Percentiles rank a stretch among this genome's conserved stretches.
phyloP scores from a whole-genome alignment of 2,329 filamentous ascomycete genomes.

The Cryoendolithus antarcticus region DNA sequence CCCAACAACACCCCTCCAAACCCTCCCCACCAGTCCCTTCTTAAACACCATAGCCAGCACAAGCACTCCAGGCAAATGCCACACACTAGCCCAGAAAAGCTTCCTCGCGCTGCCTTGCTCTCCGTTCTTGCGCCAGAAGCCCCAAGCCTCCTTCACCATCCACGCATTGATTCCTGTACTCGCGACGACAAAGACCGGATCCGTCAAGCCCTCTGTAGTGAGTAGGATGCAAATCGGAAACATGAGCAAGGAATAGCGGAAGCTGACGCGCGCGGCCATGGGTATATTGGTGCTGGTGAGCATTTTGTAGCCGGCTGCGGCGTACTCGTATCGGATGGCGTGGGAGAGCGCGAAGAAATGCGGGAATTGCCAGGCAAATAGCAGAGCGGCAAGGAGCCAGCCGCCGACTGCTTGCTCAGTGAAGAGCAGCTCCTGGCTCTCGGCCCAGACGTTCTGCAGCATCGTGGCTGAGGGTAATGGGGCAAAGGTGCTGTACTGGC shows the following conservation, averaged over 20 bases:
- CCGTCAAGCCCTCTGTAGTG: constrained; percentile 68
- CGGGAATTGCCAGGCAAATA: constrained; percentile 96
- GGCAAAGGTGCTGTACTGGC: constrained; percentile 53
- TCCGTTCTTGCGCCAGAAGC: constrained; percentile 70
- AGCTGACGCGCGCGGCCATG: constrained; percentile 71
- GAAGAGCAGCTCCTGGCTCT: constrained; percentile 23
- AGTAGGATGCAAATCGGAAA: constrained; percentile 75
- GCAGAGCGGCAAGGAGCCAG: constrained; percentile 72
- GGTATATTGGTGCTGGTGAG: constrained; percentile 77
- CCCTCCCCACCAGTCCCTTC: constrained; percentile 80
- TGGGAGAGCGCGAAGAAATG: constrained; percentile 95
- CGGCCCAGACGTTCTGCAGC: constrained; percentile 12
- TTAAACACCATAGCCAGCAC: constrained; percentile 86
- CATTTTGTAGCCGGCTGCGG: constrained; percentile 54
- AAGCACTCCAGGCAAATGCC: constrained; percentile 84
- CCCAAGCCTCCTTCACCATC: constrained; percentile 67
- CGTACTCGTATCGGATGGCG: constrained; percentile 82
- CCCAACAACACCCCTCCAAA: constrained; percentile 56
- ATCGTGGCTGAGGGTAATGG: constrained; percentile 9
- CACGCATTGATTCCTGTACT: constrained; percentile 75
- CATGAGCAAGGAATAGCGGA: constrained; percentile 76
- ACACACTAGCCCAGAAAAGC: constrained; percentile 94
- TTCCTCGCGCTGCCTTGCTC: constrained; percentile 68
- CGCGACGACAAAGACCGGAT: constrained; percentile 71
- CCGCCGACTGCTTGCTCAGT: constrained; percentile 46